These are phyloP conservation scores for Coprinopsis strossmayeri DNA, from an alignment of 768 basidiomycete species.

Conservation along the genomic window DNA sequence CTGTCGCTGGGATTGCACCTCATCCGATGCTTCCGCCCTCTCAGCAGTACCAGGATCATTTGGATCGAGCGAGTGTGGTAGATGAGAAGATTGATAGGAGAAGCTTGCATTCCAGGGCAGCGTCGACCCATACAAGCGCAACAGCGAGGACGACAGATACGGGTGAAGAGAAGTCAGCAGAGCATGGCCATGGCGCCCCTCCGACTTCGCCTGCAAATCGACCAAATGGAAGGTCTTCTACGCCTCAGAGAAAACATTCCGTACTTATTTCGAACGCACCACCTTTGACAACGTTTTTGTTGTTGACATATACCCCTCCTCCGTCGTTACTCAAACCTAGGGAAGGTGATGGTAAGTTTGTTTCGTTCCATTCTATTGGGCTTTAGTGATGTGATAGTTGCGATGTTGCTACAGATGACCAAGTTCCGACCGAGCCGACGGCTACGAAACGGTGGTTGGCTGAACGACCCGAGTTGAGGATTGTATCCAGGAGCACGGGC, in stretches of 20 bases:
- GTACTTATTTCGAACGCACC: conserved; percentile 6
- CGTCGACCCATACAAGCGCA: neutral
- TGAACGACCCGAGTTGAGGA: conserved; percentile 89
- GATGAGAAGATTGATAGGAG: conserved; percentile 4
- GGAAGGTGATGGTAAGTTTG: neutral
- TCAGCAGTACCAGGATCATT: neutral
- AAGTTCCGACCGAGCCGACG: neutral
- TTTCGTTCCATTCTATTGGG: neutral
- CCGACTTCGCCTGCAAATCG: conserved; percentile 11
- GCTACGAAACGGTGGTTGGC: conserved; percentile 27
- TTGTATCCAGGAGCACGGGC: conserved; percentile 76
- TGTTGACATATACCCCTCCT: conserved; percentile 83
- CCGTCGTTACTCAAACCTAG: neutral
- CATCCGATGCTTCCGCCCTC: conserved; percentile 44
- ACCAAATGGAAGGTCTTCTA: neutral
- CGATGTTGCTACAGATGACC: neutral
- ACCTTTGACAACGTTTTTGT: conserved; percentile 65
- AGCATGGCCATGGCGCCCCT: conserved; percentile 6
- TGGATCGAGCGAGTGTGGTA: neutral
- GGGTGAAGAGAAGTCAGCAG: neutral
- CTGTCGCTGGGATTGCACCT: conserved; percentile 87
- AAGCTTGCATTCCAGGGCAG: neutral
- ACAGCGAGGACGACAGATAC: neutral
- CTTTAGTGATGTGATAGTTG: neutral
- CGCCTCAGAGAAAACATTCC: conserved; percentile 1